Conservation (phyloP, 306 rosid genomes). For the Acacia melanoxylon region DNA sequence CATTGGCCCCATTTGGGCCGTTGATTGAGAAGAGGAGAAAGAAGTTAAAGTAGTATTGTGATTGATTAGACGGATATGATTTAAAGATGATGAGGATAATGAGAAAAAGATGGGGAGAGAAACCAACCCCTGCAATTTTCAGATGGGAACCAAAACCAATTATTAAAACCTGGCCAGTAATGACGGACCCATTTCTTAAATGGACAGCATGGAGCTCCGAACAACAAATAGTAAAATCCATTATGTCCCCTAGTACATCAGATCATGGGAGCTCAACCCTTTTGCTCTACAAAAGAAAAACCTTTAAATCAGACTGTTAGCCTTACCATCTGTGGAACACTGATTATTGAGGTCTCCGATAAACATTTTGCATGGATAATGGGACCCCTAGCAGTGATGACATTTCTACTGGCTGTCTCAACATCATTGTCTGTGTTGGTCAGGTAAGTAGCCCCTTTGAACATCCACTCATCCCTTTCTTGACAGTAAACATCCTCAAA, state of each 20-base stretch:
- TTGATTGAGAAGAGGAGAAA: no score
- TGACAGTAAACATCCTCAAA: slow-evolving; percentile 79
- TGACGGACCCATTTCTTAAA: slow-evolving; percentile 8
- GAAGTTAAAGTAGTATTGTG: no score
- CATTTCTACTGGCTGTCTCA: slow-evolving; percentile 35
- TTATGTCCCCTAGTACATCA: slow-evolving; percentile 1
- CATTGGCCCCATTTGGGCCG: no score
- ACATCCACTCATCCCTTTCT: slow-evolving; percentile 77
- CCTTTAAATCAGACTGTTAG: background rate
- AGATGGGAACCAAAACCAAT: background rate
- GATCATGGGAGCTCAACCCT: background rate
- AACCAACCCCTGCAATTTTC: background rate
- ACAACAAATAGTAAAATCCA: slow-evolving; percentile 17
- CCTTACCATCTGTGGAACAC: slow-evolving; percentile 52
- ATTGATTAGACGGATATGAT: no score
- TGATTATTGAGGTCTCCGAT: slow-evolving; percentile 49
- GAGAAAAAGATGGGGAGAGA: no score
- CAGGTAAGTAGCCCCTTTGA: slow-evolving; percentile 69
- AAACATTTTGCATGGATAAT: slow-evolving; percentile 78
- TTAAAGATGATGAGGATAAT: no score
- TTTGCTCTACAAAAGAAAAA: background rate
- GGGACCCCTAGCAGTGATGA: slow-evolving; percentile 50
- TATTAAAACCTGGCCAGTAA: background rate
- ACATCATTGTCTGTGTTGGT: slow-evolving; percentile 35
- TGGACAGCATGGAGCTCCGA: slow-evolving; percentile 5